Evolutionary conservation across 2,329 filamentous ascomycete genomes (phyloP).

Genomic region (Aspergillus ibericus): DNA sequence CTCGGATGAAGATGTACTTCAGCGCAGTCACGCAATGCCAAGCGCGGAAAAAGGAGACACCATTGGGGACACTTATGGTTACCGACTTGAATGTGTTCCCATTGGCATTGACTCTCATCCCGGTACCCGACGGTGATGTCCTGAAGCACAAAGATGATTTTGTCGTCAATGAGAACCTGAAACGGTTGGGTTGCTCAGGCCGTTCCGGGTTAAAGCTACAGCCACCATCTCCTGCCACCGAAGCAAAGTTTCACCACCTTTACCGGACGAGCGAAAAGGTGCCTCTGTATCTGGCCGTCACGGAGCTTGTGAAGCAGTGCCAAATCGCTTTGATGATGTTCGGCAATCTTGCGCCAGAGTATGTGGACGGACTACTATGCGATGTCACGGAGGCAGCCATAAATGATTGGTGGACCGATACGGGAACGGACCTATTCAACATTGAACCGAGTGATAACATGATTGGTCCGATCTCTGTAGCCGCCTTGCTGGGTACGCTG

Average conservation of each 20-base stretch:
- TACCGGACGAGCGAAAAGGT: constrained; percentile 86
- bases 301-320: constrained; percentile 87
- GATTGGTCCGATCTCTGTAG: constrained; percentile 85
- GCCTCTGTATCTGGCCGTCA: constrained; percentile 72
- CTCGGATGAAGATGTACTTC: constrained; percentile 78
- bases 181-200: constrained; percentile 87
- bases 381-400: constrained; percentile 89
- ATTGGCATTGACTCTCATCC: constrained; percentile 86
- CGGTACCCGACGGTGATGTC: constrained; percentile 82
- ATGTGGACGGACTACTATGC: constrained; percentile 87
- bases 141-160: constrained; percentile 78
- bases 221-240: constrained; percentile 74
- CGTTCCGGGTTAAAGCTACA: constrained; percentile 80
- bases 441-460: constrained; percentile 91
- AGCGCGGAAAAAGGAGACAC: constrained; percentile 78
- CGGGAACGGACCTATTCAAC: constrained; percentile 88
- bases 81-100: constrained; percentile 93
- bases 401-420: constrained; percentile 93
- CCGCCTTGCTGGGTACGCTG: constrained; percentile 80
- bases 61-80: constrained; percentile 82
- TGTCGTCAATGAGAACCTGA: constrained; percentile 91
- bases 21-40: constrained; percentile 81
- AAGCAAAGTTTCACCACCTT: constrained; percentile 87
- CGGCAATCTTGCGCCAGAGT: constrained; percentile 80
- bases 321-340: constrained; percentile 88